These are phyloP conservation scores for Wickerhamiella dianesei DNA, from an alignment of 805 yeast genomes.

Conservation along the genomic window DNA sequence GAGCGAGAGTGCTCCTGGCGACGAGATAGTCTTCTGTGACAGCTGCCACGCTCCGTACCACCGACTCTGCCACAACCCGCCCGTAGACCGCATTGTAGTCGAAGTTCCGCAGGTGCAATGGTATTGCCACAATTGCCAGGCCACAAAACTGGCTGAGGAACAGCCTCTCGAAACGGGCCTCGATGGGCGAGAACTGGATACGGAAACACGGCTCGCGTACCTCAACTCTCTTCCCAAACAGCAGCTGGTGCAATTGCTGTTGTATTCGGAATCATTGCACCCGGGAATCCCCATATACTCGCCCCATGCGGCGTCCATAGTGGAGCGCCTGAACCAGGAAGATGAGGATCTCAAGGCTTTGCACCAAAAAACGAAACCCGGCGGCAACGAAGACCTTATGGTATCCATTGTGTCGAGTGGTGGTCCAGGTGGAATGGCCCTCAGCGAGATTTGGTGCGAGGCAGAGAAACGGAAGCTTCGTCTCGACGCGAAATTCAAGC, in stretches of 20 bases:
- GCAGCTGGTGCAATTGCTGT: conserved; percentile 29
- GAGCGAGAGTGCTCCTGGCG: conserved; percentile 26
- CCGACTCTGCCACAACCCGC: conserved; percentile 30
- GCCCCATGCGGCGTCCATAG: conserved; percentile 25
- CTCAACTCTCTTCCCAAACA: conserved; percentile 27
- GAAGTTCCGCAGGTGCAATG: conserved; percentile 30
- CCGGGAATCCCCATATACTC: conserved; percentile 29
- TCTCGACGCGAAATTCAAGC: conserved; percentile 25
- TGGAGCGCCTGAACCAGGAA: conserved; percentile 24
- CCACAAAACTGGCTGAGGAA: conserved; percentile 22
- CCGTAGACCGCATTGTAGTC: conserved; percentile 27
- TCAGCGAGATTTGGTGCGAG: conserved; percentile 16
- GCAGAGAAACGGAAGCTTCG: conserved; percentile 18
- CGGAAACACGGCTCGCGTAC: conserved; percentile 27
- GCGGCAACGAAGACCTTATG: conserved; percentile 25
- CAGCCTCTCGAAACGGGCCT: conserved; percentile 28
- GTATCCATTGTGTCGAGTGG: conserved; percentile 22
- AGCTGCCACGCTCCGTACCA: conserved; percentile 31
- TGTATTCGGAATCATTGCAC: conserved; percentile 27
- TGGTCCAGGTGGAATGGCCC: conserved; percentile 17
- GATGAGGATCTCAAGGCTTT: conserved; percentile 15
- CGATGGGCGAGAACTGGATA: conserved; percentile 24
- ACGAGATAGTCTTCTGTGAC: conserved; percentile 29
- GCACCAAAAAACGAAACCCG: conserved; percentile 15
- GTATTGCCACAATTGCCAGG: conserved; percentile 29